Evolutionary conservation across 2,329 filamentous ascomycete genomes (phyloP).

Genomic region (Penicillium palitans): DNA sequence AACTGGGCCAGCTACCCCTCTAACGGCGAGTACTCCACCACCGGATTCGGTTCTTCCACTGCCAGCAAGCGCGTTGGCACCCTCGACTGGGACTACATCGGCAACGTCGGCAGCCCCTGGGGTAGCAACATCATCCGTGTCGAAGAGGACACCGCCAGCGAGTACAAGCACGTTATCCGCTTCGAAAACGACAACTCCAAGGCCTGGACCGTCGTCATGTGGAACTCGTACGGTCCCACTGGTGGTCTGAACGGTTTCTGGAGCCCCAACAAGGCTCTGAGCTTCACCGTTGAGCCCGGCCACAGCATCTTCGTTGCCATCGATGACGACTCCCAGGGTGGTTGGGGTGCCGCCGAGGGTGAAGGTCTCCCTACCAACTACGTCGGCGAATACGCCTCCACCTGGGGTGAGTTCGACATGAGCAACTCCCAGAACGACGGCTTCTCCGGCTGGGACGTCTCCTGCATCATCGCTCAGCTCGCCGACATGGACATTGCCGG

Average conservation of each 20-base stretch:
- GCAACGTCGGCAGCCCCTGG: constrained; percentile 41
- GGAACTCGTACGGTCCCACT: constrained; percentile 42
- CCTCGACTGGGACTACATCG: constrained; percentile 31
- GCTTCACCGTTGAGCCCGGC: constrained; percentile 32
- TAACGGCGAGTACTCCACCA: constrained; percentile 24
- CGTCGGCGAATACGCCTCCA: constrained; percentile 37
- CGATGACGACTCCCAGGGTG: constrained; percentile 40
- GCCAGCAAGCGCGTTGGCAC: constrained; percentile 20
- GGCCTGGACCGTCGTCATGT: constrained; percentile 41
- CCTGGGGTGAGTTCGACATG: constrained; percentile 46
- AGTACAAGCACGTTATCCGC: constrained; percentile 40
- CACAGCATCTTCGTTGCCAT: constrained; percentile 41
- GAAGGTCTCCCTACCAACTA: constrained; percentile 28
- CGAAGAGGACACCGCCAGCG: constrained; percentile 30
- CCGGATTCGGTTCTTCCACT: constrained; percentile 36
- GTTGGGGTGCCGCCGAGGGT: constrained; percentile 35
- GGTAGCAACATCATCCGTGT: constrained; percentile 46
- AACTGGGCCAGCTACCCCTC: constrained; percentile 27
- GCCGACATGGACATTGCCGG: constrained; percentile 33
- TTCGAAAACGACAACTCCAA: constrained; percentile 35
- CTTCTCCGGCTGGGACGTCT: constrained; percentile 45
- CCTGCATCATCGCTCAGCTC: constrained; percentile 38
- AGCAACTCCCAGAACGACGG: constrained; percentile 32
- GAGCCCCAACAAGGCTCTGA: constrained; percentile 37
- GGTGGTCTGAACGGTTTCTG: constrained; percentile 36